Evolutionary conservation across 164 flowering plant genomes (phyloP), one percentile per base, ranked within the genome.

Genomic region (Magnolia officinalis): DNA sequence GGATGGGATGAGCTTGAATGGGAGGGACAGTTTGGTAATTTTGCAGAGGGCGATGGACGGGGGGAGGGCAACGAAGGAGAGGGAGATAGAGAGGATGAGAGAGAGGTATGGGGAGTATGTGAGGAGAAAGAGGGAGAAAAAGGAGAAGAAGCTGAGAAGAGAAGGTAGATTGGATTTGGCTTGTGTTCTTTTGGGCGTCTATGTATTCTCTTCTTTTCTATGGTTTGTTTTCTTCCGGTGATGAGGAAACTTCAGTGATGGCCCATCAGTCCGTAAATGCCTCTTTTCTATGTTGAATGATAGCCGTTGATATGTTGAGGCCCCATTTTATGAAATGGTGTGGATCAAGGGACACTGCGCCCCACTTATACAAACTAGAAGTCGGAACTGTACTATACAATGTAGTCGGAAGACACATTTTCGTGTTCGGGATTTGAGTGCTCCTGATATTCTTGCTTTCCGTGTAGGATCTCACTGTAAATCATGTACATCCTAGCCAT

Each of bases 1-100:
- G 89, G 94, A 90, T 1, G 96, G 96, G 49, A 89, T 69, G 75
- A 75, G 72, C 23, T 50, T 90, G 81, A 86, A 70, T 26, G 94
- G 95, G 65, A 81, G 71, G 83, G 88, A 89, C 0, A 86, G 90
- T 75, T 65, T 89, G 88, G 90, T 23, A 45, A 84, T 88, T 76
- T 70, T 90, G 75, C 68, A 67, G 71, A 77, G 16, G 63, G 91
- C 80, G 23, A 61, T 89, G 68, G 85, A 70, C 19, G 82, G 84
- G 63, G 73, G 71, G 84, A 81, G 86, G 70, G 61, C 61, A 16
- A 16, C 61, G 61, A 11, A 11, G 13, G 31, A 67, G 50, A 81
- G 66, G 78, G 79, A 55, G 26, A 79, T 64, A 45, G 78, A 76
- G 61, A 83, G 81, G 29, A 81, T 66, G 78, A 86, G 67, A 63